phyloP scores from a whole-genome alignment of 352 stramenopile species.

The Phytophthora rubi region DNA sequence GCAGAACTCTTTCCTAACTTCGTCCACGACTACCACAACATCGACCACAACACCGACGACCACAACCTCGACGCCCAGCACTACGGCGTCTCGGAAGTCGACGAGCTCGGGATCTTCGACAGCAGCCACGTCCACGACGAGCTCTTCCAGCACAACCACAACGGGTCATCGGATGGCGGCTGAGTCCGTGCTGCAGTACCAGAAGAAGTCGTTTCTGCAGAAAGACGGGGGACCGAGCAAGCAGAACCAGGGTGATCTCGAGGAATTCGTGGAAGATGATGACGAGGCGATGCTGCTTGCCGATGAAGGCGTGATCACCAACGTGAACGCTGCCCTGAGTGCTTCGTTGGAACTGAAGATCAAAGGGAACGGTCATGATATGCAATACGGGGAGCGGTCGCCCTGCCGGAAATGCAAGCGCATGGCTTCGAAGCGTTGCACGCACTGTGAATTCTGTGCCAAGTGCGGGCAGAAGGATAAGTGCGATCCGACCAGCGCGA shows the following conservation, averaged over 20 bases:
- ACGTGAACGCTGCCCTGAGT: slow-evolving; percentile 70
- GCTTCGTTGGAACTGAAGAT: slow-evolving; percentile 82
- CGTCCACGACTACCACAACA: slow-evolving; percentile 20
- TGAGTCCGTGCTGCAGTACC: slow-evolving; percentile 69
- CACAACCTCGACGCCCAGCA: slow-evolving; percentile 20
- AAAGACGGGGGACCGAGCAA: slow-evolving; percentile 38
- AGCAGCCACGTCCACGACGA: slow-evolving; percentile 19
- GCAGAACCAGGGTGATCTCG: slow-evolving; percentile 57
- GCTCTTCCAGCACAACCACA: slow-evolving; percentile 21
- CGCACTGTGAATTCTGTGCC: slow-evolving; percentile 65
- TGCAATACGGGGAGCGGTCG: slow-evolving; percentile 75
- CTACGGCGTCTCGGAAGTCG: slow-evolving; percentile 23
- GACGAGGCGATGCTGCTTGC: slow-evolving; percentile 63
- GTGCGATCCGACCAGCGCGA: slow-evolving; percentile 50
- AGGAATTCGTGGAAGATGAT: slow-evolving; percentile 74
- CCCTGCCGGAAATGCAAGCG: slow-evolving; percentile 72
- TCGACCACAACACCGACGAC: slow-evolving; percentile 9
- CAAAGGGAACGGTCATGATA: slow-evolving; percentile 64
- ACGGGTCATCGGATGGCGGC: slow-evolving; percentile 23
- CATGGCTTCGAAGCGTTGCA: slow-evolving; percentile 82
- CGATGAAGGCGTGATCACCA: slow-evolving; percentile 74
- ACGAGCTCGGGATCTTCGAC: slow-evolving; percentile 14
- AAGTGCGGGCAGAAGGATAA: slow-evolving; percentile 80
- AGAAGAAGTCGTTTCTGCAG: slow-evolving; percentile 78
- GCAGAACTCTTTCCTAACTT: slow-evolving; percentile 34